Conservation (phyloP, 768 basidiomycete species). For the Phaeotremella skinneri region DNA sequence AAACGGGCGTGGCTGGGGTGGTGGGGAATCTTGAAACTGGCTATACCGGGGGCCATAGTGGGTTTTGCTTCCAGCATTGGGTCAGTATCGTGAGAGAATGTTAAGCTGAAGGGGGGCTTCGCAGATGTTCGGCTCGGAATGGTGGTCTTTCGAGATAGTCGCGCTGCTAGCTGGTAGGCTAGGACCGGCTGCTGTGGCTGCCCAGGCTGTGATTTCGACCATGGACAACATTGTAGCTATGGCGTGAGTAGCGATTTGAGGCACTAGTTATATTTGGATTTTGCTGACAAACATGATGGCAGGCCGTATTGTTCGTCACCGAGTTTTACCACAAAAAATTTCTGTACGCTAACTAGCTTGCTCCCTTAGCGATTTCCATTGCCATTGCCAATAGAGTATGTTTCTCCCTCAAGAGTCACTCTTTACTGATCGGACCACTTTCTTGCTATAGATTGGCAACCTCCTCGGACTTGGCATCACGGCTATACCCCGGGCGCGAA, state of each 20-base stretch:
- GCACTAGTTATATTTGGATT: too few relatives aligned
- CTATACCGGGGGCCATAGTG: conserved; percentile 69
- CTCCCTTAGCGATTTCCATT: conserved; percentile 56
- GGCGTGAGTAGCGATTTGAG: conserved; percentile 72
- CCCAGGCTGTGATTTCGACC: conserved; percentile 77
- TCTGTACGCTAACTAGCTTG: conserved; percentile 55
- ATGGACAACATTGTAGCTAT: conserved; percentile 69
- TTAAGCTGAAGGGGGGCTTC: neutral
- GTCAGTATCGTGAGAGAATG: neutral
- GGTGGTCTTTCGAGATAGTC: conserved; percentile 80
- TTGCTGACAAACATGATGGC: too few relatives aligned
- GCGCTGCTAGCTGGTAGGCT: conserved; percentile 72
- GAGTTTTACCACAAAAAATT: too few relatives aligned
- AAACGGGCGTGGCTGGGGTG: conserved; percentile 17
- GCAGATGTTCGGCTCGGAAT: conserved; percentile 73
- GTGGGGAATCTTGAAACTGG: conserved; percentile 53
- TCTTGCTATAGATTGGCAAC: conserved; percentile 59
- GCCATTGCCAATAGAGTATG: conserved; percentile 64
- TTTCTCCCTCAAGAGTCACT: conserved; percentile 62
- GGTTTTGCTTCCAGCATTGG: conserved; percentile 54
- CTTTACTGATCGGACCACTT: conserved; percentile 62
- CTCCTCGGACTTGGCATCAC: neutral
- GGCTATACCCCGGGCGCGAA: neutral
- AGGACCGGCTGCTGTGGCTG: conserved; percentile 66
- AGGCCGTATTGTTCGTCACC: conserved; percentile 67